Evolutionary conservation across 148 eudicot genomes (phyloP), one percentile per base, ranked within the genome.

Genomic region (Oxyria digyna): DNA sequence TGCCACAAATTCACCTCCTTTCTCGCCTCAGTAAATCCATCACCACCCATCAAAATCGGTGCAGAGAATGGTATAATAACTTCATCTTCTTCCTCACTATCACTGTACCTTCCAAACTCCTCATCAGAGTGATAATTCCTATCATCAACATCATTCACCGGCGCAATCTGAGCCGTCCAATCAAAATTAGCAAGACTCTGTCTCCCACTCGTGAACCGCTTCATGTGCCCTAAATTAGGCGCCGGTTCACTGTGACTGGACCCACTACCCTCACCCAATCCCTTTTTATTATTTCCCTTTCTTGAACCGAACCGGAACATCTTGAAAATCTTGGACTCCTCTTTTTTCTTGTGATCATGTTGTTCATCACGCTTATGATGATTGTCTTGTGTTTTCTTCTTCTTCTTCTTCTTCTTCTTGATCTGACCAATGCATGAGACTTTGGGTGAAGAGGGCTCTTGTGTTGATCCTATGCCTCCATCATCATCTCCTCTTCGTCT

Each of bases 341-440:
- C 31, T 6, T 69, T 20, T 32, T 69, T 72, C 33, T 24, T 42
- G 0, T 42, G 40, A 17, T 15, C 29, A 41, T 69, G 26, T 42
- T 49, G 15, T 29, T 67, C 57, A 29, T 72, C 74, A 43, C 70
- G 52, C 38, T 35, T 33, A 74, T 67, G 8, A 62, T 48, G 37
- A 62, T 42, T 0, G 20, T 24, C 13, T 14, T 73, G n/a, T 45
- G 4, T 45, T 45, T 46, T 46, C 12, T 43, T 49, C 2, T 26
- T 49, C 46, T 72, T 74, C 64, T 81, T 59, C n/a, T 68, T 38
- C 42, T 75, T 77, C 52, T 84, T 82, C 75, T 85, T 92, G 82
- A 89, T 85, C 29, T 89, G 97, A 4, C 98, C 98, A 85, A 87
- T 89, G 83, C 98, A 92, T 1, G 96, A 87, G 59, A 92, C 82